phyloP scores from a whole-genome alignment of 1,284 basidiomycete genomes.

The Agroathelia rolfsii region DNA sequence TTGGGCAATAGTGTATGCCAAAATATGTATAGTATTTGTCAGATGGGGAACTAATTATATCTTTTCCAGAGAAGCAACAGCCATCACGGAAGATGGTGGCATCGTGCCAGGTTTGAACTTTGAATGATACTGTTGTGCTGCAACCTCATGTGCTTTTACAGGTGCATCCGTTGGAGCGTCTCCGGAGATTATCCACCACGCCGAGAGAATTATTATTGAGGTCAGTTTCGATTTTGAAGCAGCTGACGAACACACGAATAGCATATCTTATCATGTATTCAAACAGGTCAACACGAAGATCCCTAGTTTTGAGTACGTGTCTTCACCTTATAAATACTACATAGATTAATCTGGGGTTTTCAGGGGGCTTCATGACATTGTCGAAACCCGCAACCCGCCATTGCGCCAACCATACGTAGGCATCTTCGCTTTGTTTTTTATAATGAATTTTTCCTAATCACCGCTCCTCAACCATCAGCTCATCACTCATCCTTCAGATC shows the following conservation, averaged over 20 bases:
- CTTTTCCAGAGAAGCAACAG: conserved; percentile 47
- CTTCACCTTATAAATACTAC: no score
- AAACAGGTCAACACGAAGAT: conserved; percentile 39
- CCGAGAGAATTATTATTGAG: conserved; percentile 44
- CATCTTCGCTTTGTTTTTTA: conserved; percentile 3
- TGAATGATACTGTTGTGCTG: not conserved
- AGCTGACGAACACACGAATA: no score
- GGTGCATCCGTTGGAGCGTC: conserved; percentile 42
- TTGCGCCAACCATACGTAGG: conserved; percentile 37
- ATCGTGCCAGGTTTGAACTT: conserved; percentile 31
- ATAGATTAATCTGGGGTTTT: no score
- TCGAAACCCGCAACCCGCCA: conserved; percentile 34
- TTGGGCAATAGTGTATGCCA: conserved; percentile 43
- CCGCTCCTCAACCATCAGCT: conserved; percentile 18
- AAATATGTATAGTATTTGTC: no score
- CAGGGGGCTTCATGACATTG: conserved; percentile 42
- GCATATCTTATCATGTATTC: no score
- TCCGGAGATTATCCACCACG: conserved; percentile 38
- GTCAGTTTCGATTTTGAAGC: no score
- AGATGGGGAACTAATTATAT: no score
- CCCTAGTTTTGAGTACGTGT: conserved; percentile 35
- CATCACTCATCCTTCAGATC: conserved; percentile 33
- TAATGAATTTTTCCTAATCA: not conserved
- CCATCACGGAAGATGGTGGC: conserved; percentile 37
- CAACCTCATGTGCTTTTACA: conserved; percentile 2